These are phyloP conservation scores for Taxillus chinensis DNA, from an alignment of 164 flowering plant genomes.

Conservation along the genomic window DNA sequence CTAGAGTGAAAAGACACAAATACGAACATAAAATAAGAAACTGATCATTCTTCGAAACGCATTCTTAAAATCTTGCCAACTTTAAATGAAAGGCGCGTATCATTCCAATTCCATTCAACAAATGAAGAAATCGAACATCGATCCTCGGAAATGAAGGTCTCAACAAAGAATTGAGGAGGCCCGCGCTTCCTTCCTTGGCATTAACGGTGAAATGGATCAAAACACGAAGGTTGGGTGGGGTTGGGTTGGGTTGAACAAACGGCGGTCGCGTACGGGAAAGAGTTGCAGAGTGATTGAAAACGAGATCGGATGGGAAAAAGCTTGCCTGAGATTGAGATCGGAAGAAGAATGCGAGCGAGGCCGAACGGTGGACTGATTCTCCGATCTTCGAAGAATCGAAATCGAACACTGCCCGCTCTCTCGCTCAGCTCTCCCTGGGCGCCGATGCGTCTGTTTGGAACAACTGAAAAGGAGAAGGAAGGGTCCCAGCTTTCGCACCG, in stretches of 20 bases:
- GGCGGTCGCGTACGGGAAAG: not conserved
- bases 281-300: not conserved
- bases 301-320: not conserved
- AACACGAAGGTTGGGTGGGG: not conserved
- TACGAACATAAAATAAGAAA: too few relatives aligned
- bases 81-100: too few relatives aligned
- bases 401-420: constrained; percentile 4
- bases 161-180: too few relatives aligned
- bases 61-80: too few relatives aligned
- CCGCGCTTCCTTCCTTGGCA: too few relatives aligned
- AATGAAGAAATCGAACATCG: too few relatives aligned
- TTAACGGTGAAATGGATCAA: too few relatives aligned
- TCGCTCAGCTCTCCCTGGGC: not conserved
- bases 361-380: constrained; percentile 8
- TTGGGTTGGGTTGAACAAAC: not conserved
- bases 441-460: not conserved
- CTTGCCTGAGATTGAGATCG: not conserved
- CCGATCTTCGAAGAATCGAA: constrained; percentile 10
- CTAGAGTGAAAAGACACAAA: too few relatives aligned
- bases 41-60: too few relatives aligned
- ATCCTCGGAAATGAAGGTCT: too few relatives aligned
- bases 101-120: too few relatives aligned
- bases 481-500: not conserved
- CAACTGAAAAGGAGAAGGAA: not conserved
- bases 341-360: constrained; percentile 1